phyloP scores from a whole-genome alignment of 805 yeast genomes.

The Wickerhamiella hasegawae region DNA sequence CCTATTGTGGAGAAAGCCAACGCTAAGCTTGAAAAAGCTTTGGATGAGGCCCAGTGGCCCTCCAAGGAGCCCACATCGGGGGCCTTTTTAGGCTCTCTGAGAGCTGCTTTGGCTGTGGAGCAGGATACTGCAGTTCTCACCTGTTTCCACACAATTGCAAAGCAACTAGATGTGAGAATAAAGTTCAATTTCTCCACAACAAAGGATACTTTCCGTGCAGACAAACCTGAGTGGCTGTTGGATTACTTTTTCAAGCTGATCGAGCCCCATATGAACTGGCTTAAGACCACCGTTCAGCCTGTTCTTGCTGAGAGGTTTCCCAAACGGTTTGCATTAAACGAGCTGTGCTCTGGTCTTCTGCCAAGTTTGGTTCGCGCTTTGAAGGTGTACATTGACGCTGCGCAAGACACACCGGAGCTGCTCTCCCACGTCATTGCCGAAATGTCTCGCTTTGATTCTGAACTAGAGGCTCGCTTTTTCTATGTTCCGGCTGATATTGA shows the following conservation, averaged over 20 bases:
- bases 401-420: conserved; percentile 26
- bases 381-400: conserved; percentile 7
- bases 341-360: conserved; percentile 32
- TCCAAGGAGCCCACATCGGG: conserved; percentile 5
- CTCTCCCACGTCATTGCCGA: conserved; percentile 46
- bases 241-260: conserved; percentile 25
- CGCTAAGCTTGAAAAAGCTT: not conserved
- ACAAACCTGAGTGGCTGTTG: conserved; percentile 61
- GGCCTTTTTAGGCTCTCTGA: conserved; percentile 2
- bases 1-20: not conserved
- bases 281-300: conserved; percentile 14
- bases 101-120: conserved; percentile 1
- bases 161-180: conserved; percentile 34
- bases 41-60: conserved; percentile 10
- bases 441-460: conserved; percentile 40
- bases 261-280: conserved; percentile 20
- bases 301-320: conserved; percentile 8
- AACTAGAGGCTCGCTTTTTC: conserved; percentile 29
- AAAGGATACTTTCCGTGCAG: conserved; percentile 43
- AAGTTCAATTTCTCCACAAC: conserved; percentile 43
- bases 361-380: conserved; percentile 16
- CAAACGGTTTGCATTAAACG: conserved; percentile 21
- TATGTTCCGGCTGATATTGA: conserved; percentile 26
- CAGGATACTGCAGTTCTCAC: conserved; percentile 10
- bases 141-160: conserved; percentile 31